phyloP scores from a whole-genome alignment of 129 eudicot genomes.

The Flaveria robusta region DNA sequence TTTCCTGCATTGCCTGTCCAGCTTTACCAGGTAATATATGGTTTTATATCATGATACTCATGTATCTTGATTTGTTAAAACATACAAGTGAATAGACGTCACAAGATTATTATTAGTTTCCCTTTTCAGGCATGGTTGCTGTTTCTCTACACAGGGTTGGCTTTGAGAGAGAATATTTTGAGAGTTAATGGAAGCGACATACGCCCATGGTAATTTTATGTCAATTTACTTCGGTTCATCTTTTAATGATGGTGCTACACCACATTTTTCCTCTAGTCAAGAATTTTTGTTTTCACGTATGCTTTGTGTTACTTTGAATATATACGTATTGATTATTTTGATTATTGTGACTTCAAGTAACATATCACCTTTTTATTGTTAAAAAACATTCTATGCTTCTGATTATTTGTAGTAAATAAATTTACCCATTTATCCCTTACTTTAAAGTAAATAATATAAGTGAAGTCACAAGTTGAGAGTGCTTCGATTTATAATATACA shows the following conservation, averaged over 20 bases:
- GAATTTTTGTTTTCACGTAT: neutral
- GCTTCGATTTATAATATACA: neutral
- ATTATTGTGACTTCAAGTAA: slow-evolving; percentile 1
- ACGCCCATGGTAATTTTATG: slow-evolving; percentile 74
- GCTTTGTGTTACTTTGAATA: neutral
- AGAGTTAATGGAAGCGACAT: slow-evolving; percentile 93
- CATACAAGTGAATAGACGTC: neutral
- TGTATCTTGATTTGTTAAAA: neutral
- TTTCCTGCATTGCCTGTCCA: slow-evolving; percentile 91
- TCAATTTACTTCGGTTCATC: neutral
- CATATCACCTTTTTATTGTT: neutral
- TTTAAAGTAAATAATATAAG: too few relatives aligned
- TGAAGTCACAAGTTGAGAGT: neutral
- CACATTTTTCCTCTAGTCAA: neutral
- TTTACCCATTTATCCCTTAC: neutral
- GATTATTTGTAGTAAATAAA: neutral
- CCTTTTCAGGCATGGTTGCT: slow-evolving; percentile 88
- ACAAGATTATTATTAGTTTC: slow-evolving; percentile 11
- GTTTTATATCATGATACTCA: neutral
- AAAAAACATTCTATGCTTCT: neutral
- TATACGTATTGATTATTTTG: neutral
- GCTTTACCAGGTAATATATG: slow-evolving; percentile 69
- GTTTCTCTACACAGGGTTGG: slow-evolving; percentile 86
- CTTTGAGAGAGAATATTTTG: slow-evolving; percentile 86
- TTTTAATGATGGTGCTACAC: neutral